phyloP scores from a whole-genome alignment of 2,329 filamentous ascomycete genomes.

The Stromatinia cepivora region DNA sequence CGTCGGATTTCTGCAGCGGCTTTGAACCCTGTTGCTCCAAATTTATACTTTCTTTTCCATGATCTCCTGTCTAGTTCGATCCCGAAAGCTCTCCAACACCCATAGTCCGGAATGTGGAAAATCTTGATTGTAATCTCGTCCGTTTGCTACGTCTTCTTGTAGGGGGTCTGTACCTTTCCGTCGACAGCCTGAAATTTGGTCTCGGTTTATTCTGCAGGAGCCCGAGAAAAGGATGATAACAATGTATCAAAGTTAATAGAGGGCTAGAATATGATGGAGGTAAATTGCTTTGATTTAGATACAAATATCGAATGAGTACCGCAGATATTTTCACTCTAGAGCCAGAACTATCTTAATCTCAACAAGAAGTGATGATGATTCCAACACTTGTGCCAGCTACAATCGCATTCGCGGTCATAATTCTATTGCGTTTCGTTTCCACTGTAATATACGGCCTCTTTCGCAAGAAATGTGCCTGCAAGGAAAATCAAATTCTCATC shows the following conservation, averaged over 20 bases:
- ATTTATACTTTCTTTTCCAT: too few relatives aligned
- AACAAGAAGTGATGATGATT: neutral
- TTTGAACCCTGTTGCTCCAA: too few relatives aligned
- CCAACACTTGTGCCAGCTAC: neutral
- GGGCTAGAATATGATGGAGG: neutral
- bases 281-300: neutral
- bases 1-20: too few relatives aligned
- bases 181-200: too few relatives aligned
- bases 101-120: too few relatives aligned
- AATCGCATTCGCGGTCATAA: neutral
- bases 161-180: too few relatives aligned
- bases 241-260: neutral
- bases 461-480: neutral
- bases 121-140: too few relatives aligned
- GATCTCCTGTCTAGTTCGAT: too few relatives aligned
- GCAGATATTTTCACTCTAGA: neutral
- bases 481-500: neutral
- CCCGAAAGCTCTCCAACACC: too few relatives aligned
- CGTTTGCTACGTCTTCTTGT: too few relatives aligned
- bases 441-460: neutral
- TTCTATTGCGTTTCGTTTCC: neutral
- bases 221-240: neutral
- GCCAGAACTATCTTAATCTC: neutral
- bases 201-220: constrained; percentile 3
- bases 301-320: neutral